A percentile compares a stretch with the other conserved stretches of the same genome.
phyloP scores from a whole-genome alignment of 192 early-diverging fungal genomes.

The Funneliformis geosporum region DNA sequence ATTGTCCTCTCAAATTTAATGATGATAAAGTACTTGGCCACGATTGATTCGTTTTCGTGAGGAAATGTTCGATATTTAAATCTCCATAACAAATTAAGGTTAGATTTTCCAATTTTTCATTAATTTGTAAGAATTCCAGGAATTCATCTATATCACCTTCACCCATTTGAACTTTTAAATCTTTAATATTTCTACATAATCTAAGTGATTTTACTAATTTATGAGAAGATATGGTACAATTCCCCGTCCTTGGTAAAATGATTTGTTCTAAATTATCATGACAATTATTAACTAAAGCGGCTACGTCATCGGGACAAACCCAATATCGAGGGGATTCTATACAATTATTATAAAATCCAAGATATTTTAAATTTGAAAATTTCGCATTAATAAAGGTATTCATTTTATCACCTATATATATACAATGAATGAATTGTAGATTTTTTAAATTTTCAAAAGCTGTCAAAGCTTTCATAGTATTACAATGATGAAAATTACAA shows the following conservation, averaged over 20 bases:
- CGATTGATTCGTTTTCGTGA: background rate
- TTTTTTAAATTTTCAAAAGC: conserved; percentile 8
- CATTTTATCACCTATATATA: conserved; percentile 1
- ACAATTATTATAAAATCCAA: background rate
- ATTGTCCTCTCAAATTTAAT: conserved; percentile 11
- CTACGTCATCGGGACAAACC: background rate
- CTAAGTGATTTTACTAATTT: conserved; percentile 10
- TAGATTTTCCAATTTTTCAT: background rate
- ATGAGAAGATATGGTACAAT: background rate
- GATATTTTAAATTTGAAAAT: background rate
- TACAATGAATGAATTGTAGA: conserved; percentile 17
- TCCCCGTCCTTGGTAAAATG: background rate
- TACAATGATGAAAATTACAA: conserved; percentile 17
- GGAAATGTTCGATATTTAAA: background rate
- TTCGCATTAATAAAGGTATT: background rate
- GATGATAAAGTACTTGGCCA: conserved; percentile 11
- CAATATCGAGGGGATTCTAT: conserved; percentile 9
- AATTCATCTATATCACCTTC: background rate
- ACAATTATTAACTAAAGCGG: conserved; percentile 1
- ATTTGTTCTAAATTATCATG: conserved; percentile 4
- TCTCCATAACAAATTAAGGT: conserved; percentile 9
- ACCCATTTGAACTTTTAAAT: conserved; percentile 3
- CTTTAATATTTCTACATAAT: background rate
- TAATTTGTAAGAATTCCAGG: conserved; percentile 2
- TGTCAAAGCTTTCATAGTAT: background rate